Conservation (phyloP, 108 stramenopile species). For the Cyclotella choctawhatcheeana region DNA sequence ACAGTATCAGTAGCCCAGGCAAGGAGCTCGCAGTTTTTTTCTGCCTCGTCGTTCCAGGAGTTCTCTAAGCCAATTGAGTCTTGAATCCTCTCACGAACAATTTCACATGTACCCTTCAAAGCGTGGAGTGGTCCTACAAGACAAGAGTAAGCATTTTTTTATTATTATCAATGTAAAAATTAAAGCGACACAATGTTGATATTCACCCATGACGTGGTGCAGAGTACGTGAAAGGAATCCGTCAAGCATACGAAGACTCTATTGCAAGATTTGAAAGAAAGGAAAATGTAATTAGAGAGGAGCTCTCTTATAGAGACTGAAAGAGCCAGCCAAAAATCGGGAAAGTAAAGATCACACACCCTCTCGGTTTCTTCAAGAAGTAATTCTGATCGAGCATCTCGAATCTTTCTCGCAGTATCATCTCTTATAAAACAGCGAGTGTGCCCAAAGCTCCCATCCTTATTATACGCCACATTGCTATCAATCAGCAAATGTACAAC, state of each 20-base stretch:
- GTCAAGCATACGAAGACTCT: slow-evolving; percentile 34
- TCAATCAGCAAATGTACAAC: slow-evolving; percentile 55
- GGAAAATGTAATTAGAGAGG: too few relatives aligned
- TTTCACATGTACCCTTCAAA: slow-evolving; percentile 30
- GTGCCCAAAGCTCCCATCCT: slow-evolving; percentile 28
- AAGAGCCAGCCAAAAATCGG: too few relatives aligned
- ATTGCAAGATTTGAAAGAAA: too few relatives aligned
- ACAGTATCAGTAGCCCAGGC: slow-evolving; percentile 32
- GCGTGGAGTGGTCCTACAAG: slow-evolving; percentile 49
- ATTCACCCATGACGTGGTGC: slow-evolving; percentile 57
- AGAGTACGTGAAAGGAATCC: slow-evolving; percentile 49
- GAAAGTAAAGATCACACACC: too few relatives aligned
- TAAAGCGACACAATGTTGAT: too few relatives aligned
- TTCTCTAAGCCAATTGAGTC: background rate
- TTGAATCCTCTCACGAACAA: slow-evolving; percentile 33
- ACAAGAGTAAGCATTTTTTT: too few relatives aligned
- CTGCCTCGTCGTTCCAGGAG: slow-evolving; percentile 5
- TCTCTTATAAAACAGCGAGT: slow-evolving; percentile 64
- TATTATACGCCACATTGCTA: slow-evolving; percentile 46
- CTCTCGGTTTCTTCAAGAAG: slow-evolving; percentile 52
- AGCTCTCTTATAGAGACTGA: too few relatives aligned
- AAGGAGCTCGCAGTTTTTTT: slow-evolving; percentile 16
- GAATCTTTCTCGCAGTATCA: slow-evolving; percentile 54
- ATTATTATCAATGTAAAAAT: too few relatives aligned
- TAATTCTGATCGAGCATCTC: slow-evolving; percentile 44